Base-by-base conservation (phyloP, 2,329 filamentous ascomycete genomes). In the Triangularia verruculosa region DNA sequence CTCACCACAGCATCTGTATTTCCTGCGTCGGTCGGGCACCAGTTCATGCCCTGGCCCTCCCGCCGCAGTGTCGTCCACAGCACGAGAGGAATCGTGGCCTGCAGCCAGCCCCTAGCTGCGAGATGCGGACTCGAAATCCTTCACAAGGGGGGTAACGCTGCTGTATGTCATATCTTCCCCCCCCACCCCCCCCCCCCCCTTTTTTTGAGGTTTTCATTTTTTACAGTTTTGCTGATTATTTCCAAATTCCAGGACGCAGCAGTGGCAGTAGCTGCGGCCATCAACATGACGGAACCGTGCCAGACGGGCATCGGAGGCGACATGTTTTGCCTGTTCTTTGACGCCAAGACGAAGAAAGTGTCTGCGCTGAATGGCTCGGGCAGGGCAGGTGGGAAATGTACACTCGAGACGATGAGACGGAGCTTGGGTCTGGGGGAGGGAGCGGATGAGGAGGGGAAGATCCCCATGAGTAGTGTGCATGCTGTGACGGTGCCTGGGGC, bases 301-400 rank as follows among this genome's bases (percentile, higher is more conserved):
- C 95, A 91, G 5, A 98, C 95, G 0, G 95, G 95, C 47, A 97
- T 99, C 65, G 95, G 95, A 63, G 95, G 95, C 67, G 95, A 99
- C 78, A 93, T 97, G 88, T 99, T 98, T 79, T 93, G 93, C 76
- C 86, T 98, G 34, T 97, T 87, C 82, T 98, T 94, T 80, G 86
- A 96, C 74, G 92, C 92, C 51, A 85, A 89, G 70, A 91, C 89
- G 0, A 90, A 90, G 73, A 90, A 90, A 67, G 89, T 98, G 8
- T 89, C 88, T 61, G 91, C 93, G 9, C 80, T 98, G 76, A 99
- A 99, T 76, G 95, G 93, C 20, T 97, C 93, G 1, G 95, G 95
- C n/a, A 88, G 95, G 27, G 86, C 92, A 3, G 88, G 91, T 4
- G 82, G 78, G 59, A 86, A 89, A 39, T 87, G 80, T 67, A 90